phyloP scores from a whole-genome alignment of 495 filamentous ascomycete species.

The Penicillium diatomitis region DNA sequence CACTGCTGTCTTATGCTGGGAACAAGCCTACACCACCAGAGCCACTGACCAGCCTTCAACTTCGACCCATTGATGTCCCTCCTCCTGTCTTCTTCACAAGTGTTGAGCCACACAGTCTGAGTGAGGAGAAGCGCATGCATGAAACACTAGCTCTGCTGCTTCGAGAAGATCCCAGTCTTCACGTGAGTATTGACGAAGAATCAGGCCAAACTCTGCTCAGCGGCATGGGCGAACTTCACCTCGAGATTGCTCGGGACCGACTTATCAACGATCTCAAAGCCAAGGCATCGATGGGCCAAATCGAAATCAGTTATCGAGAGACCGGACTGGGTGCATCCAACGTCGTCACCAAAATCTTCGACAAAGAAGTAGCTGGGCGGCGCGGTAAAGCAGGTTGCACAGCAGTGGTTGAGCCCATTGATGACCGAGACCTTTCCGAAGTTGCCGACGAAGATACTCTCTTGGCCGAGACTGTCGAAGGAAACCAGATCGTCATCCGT shows the following conservation, averaged over 20 bases:
- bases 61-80: conserved; percentile 81
- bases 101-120: conserved; percentile 73
- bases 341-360: conserved; percentile 53
- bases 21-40: conserved; percentile 55
- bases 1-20: conserved; percentile 64
- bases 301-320: conserved; percentile 93
- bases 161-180: conserved; percentile 90
- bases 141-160: conserved; percentile 68
- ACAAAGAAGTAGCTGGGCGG: conserved; percentile 72
- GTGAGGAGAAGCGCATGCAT: conserved; percentile 67
- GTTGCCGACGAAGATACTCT: conserved; percentile 20
- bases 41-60: conserved; percentile 63
- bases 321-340: conserved; percentile 46
- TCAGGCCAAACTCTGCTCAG: conserved; percentile 87
- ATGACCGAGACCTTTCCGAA: conserved; percentile 18
- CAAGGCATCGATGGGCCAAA: conserved; percentile 82
- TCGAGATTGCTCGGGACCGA: conserved; percentile 86
- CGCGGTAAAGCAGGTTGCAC: conserved; percentile 67
- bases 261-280: conserved; percentile 82
- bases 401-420: conserved; percentile 53
- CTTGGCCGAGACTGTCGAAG: conserved; percentile 25
- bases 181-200: conserved; percentile 76
- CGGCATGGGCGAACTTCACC: conserved; percentile 97
- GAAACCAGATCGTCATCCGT: conserved; percentile 53
- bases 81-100: conserved; percentile 94